Evolutionary conservation across 345 rosid genomes (phyloP), one percentile per base, ranked within the genome.

Genomic region (Orychophragmus violaceus): DNA sequence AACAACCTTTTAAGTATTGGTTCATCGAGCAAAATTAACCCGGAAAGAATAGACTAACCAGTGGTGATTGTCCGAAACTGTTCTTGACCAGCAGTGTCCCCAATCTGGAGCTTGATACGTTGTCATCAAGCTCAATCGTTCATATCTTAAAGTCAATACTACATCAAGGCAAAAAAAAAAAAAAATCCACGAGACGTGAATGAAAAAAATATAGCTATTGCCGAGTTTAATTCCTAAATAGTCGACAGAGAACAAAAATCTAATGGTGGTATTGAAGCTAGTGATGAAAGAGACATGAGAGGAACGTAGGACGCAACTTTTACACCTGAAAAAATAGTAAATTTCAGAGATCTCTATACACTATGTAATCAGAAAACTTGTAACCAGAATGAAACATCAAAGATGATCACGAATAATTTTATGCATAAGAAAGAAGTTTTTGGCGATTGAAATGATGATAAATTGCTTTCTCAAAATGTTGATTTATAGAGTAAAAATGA

Each of bases 11-110:
- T n/a, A 23, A 32, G 18, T 56, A 32, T n/a, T 10, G 24, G 28
- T 57, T 6, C 33, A 60, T 7, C 27, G 52, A 52, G 32, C 50
- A 57, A 24, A 9, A 1, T 23, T 2, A 57, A n/a, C 9, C 37
- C 1, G 54, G 35, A 61, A 41, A 42, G 63, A 25, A 63, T 46
- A 54, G 45, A 66, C 77, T 77, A 25, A 82, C 95, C 75, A 33
- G 95, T 90, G 39, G 95, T 90, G 72, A 90, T 90, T 12, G 93
- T 90, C 64, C 97, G 80, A 52, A 90, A 90, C 27, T 91, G 88
- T 66, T 90, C 96, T 72, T 90, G 97, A 70, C 97, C 97, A 67
- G 97, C 97, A 0, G 97, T 90, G 69, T 90, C 97, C 97, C 97
- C 88, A 56, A 91, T 91, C 79, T 88, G 97, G 48, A 88, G 77